These are phyloP conservation scores for Brassica rapa DNA, from an alignment of 345 rosid genomes.

Conservation along the genomic window DNA sequence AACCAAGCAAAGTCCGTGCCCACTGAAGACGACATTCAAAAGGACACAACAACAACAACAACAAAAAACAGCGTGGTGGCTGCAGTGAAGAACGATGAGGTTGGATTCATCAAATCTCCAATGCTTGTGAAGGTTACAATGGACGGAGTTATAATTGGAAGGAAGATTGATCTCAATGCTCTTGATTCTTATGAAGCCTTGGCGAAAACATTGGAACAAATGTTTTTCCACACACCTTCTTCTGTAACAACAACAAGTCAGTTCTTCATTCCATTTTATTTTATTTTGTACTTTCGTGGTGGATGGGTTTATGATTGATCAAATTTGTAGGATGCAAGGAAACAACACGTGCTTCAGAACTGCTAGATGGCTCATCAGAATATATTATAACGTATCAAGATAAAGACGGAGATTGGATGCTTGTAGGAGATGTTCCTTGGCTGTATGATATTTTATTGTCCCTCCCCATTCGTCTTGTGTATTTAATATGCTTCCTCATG, in stretches of 20 bases:
- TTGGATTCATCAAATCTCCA: slow-evolving; percentile 32
- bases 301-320: slow-evolving; percentile 8
- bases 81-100: slow-evolving; percentile 21
- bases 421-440: slow-evolving; percentile 98
- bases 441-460: slow-evolving; percentile 46
- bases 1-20: slow-evolving; percentile 63
- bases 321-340: slow-evolving; percentile 18
- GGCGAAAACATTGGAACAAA: slow-evolving; percentile 63
- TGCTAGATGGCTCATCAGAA: slow-evolving; percentile 68
- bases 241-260: slow-evolving; percentile 26
- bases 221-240: slow-evolving; percentile 57
- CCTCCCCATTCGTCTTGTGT: neutral
- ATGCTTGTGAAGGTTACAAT: slow-evolving; percentile 85
- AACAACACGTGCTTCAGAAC: slow-evolving; percentile 27
- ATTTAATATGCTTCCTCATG: slow-evolving; percentile 9
- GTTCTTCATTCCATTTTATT: slow-evolving; percentile 22
- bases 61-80: slow-evolving; percentile 24
- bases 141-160: slow-evolving; percentile 90
- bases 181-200: slow-evolving; percentile 69
- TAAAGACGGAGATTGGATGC: slow-evolving; percentile 98
- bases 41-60: slow-evolving; percentile 39
- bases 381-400: slow-evolving; percentile 84
- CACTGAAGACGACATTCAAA: slow-evolving; percentile 41
- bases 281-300: neutral
- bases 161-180: slow-evolving; percentile 78